Conservation (phyloP, 257 asterid species). For the Penstemon newberryi region DNA sequence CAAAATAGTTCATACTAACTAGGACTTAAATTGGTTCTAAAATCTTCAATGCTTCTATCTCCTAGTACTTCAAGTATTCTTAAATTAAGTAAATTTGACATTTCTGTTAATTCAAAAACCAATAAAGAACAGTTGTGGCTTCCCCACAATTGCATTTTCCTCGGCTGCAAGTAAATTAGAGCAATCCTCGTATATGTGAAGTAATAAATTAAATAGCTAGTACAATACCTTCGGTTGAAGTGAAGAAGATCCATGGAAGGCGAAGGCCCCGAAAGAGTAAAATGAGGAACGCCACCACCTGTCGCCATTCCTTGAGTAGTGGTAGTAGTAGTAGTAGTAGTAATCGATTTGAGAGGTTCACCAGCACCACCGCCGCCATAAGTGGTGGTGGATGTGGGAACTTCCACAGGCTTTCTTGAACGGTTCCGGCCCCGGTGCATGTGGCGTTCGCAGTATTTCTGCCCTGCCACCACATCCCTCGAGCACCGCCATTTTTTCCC, state of each 20-base stretch:
- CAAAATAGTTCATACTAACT: too few species aligned
- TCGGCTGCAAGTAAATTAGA: background rate
- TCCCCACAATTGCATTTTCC: too few species aligned
- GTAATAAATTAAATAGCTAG: background rate
- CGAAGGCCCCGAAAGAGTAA: slow-evolving; percentile 51
- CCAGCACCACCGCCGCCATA: slow-evolving; percentile 30
- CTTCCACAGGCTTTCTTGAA: slow-evolving; percentile 99
- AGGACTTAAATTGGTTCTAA: too few species aligned
- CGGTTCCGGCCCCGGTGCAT: slow-evolving; percentile 93
- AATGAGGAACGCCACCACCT: slow-evolving; percentile 36
- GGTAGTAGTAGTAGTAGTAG: slow-evolving; percentile 16
- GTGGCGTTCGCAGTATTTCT: slow-evolving; percentile 94
- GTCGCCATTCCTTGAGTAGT: slow-evolving; percentile 18
- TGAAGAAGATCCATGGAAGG: slow-evolving; percentile 67
- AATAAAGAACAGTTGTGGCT: too few species aligned
- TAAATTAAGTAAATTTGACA: too few species aligned
- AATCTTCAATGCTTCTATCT: too few species aligned
- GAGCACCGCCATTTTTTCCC: slow-evolving; percentile 99
- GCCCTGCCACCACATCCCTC: slow-evolving; percentile 81
- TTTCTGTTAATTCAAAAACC: too few species aligned
- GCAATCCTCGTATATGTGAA: background rate
- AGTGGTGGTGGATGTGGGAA: slow-evolving; percentile 48
- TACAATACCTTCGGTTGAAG: slow-evolving; percentile 56
- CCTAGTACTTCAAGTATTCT: too few species aligned
- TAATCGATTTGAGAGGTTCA: slow-evolving; percentile 26